Evolutionary conservation across 805 yeast genomes (phyloP).

Genomic region (Kodamaea lidongshanica): DNA sequence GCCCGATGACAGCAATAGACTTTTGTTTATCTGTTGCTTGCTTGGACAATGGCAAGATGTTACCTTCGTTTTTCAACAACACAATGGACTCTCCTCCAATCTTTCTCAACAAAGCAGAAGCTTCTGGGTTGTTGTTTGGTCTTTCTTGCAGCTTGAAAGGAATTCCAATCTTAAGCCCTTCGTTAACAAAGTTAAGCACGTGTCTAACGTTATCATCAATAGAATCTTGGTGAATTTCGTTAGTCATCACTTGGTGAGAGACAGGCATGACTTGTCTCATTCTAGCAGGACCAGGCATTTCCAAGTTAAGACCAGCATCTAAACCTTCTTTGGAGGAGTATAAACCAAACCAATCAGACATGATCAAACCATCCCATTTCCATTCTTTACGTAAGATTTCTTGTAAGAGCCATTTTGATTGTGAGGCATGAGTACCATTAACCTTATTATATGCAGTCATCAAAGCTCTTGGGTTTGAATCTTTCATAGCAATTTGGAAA

Average conservation of each 20-base stretch:
- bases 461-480: constrained; percentile 46
- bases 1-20: constrained; percentile 50
- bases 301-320: constrained; percentile 54
- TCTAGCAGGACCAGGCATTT: constrained; percentile 60
- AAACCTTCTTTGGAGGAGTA: constrained; percentile 43
- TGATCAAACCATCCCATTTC: constrained; percentile 49
- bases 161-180: constrained; percentile 36
- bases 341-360: constrained; percentile 64
- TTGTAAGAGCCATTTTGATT: constrained; percentile 36
- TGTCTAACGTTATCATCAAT: constrained; percentile 45
- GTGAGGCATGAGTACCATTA: constrained; percentile 54
- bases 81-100: constrained; percentile 47
- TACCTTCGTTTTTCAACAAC: constrained; percentile 47
- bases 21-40: neutral
- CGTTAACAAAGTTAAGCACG: constrained; percentile 44
- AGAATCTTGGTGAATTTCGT: constrained; percentile 34
- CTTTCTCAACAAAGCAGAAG: constrained; percentile 9
- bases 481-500: constrained; percentile 53
- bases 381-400: constrained; percentile 50
- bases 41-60: constrained; percentile 40
- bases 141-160: constrained; percentile 30
- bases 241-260: constrained; percentile 35
- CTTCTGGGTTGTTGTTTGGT: constrained; percentile 37
- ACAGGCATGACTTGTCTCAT: constrained; percentile 38
- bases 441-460: constrained; percentile 63